Conservation (phyloP, 352 stramenopile genomes). For the Hyaloperonospora arabidopsidis region DNA sequence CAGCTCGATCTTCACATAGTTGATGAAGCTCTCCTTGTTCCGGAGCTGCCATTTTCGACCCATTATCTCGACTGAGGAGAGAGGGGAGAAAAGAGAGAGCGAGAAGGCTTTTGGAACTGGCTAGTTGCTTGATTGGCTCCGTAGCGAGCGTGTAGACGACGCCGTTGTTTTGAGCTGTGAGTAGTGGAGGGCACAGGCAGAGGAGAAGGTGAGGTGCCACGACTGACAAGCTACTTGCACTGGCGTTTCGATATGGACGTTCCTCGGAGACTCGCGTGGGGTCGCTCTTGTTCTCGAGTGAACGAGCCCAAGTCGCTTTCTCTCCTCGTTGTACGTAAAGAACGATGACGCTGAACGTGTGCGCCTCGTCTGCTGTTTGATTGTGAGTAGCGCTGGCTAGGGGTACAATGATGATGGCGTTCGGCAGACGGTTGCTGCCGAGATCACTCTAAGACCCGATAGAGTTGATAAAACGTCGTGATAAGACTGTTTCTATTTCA, state of each 20-base stretch:
- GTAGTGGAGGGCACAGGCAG: too few relatives aligned
- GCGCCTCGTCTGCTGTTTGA: conserved; percentile 20
- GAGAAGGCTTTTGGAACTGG: too few relatives aligned
- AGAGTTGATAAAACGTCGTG: too few relatives aligned
- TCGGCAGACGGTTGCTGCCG: conserved; percentile 4
- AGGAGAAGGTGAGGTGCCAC: too few relatives aligned
- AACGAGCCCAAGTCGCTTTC: not conserved
- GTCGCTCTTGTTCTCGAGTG: conserved; percentile 16
- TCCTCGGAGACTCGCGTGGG: conserved; percentile 8
- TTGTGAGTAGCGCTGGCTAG: conserved; percentile 16
- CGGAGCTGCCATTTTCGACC: conserved; percentile 45
- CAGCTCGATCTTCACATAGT: conserved; percentile 59
- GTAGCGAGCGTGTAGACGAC: too few relatives aligned
- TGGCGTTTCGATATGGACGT: too few relatives aligned
- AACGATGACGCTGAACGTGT: conserved; percentile 18
- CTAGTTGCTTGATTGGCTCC: too few relatives aligned
- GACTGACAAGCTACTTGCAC: too few relatives aligned
- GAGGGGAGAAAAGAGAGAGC: too few relatives aligned
- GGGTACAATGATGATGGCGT: conserved; percentile 3
- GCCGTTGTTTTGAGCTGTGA: too few relatives aligned
- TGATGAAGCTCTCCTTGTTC: conserved; percentile 45
- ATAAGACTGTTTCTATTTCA: too few relatives aligned
- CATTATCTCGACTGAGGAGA: conserved; percentile 3
- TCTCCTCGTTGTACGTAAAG: conserved; percentile 23
- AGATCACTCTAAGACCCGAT: too few relatives aligned